Percentiles rank a stretch among this genome's conserved stretches.
phyloP scores from a whole-genome alignment of 805 yeast species.

The Kluyveromyces siamensis region DNA sequence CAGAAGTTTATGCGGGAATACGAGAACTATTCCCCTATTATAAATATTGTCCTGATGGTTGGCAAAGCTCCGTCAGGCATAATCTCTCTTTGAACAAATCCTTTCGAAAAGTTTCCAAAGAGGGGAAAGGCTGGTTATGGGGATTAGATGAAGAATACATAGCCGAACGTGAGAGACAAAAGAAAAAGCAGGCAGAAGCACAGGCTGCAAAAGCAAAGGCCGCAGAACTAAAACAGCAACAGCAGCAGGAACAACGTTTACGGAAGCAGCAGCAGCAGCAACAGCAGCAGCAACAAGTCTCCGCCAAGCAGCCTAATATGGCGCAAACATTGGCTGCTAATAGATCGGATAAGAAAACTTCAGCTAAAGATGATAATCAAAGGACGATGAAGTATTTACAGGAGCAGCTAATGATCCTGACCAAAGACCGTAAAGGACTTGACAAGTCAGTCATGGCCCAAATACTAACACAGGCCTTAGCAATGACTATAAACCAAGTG shows the following conservation, averaged over 20 bases:
- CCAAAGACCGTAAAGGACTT: constrained; percentile 67
- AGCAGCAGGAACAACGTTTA: constrained; percentile 35
- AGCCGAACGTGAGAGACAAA: constrained; percentile 69
- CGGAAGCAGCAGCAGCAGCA: constrained; percentile 22
- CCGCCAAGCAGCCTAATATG: constrained; percentile 27
- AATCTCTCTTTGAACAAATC: constrained; percentile 80
- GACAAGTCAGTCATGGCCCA: constrained; percentile 78
- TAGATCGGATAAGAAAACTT: constrained; percentile 19
- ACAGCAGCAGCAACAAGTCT: constrained; percentile 10
- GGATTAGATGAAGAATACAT: constrained; percentile 80
- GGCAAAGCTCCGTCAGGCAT: constrained; percentile 94
- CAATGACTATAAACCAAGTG: constrained; percentile 86
- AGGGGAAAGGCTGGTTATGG: constrained; percentile 95
- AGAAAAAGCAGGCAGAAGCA: constrained; percentile 57
- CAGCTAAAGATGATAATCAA: constrained; percentile 30
- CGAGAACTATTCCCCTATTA: constrained; percentile 86
- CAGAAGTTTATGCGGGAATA: constrained; percentile 81
- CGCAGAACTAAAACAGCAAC: constrained; percentile 44
- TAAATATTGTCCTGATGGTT: constrained; percentile 90
- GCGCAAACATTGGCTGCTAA: constrained; percentile 26
- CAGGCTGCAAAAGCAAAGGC: constrained; percentile 53
- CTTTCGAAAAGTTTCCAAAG: constrained; percentile 70
- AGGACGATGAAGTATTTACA: constrained; percentile 74
- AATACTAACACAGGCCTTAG: constrained; percentile 80
- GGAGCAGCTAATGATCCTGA: constrained; percentile 72